Evolutionary conservation across 2,329 filamentous ascomycete genomes (phyloP), one percentile per base, ranked within the genome.

Genomic region (Thelonectria blattea): DNA sequence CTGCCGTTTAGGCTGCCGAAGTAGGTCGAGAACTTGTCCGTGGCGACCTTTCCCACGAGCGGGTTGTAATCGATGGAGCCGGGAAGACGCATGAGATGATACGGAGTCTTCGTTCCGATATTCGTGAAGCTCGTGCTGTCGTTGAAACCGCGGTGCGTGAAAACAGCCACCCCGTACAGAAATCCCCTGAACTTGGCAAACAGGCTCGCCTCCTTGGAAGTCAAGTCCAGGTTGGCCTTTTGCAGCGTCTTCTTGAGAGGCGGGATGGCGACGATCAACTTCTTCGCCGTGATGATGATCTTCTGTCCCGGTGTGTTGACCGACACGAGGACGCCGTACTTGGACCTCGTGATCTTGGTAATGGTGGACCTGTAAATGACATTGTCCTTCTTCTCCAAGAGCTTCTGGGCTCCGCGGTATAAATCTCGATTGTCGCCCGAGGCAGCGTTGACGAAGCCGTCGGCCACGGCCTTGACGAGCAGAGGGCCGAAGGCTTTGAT

Each of bases 201-300:
- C 0, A 68, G 3, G 1, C 18, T 14, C 2, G n/a, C 41, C 3
- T 68, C 66, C 5, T 45, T 17, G 0, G 52, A 11, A 7, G 24
- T 53, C 0, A 68, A 45, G 1, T 69, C 66, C 3, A 47, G 3
- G 1, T 24, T 41, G 34, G 64, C 41, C 4, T 67, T 60, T 12
- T 67, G 11, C 0, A 67, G 11, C 8, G 59, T 65, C 11, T 45
- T 46, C 47, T 56, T 56, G 10, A 56, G 24, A 17, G 63, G 66
- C 1, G 66, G 66, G 9, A 67, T 60, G 1, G 66, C 66, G 1
- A 68, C 50, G 1, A 68, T 15, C 0, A 68, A 56, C 41, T 69
- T 68, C 17, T 61, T 63, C 0, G 66, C 66, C 0, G 52, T 42
- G 22, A 63, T 39, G 15, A 49, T 41, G 14, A 56, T 27, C 18